Conservation (phyloP, 345 rosid genomes). For the Eucalyptus sideroxylon region DNA sequence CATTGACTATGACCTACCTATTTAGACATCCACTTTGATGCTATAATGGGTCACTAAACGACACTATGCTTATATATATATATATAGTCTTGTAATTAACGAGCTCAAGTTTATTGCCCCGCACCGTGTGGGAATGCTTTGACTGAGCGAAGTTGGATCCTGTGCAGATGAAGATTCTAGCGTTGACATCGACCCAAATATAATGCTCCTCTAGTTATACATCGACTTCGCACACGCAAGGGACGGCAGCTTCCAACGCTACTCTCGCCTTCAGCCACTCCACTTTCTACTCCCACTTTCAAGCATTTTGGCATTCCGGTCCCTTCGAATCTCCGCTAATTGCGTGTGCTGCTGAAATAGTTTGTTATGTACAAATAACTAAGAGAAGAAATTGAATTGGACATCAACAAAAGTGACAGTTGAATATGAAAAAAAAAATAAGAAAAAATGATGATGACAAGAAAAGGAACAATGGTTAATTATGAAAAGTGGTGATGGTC, state of each 20-base stretch:
- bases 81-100: background rate
- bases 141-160: background rate
- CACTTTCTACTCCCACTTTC: background rate
- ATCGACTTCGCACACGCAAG: background rate
- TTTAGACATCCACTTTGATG: background rate
- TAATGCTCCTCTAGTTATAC: background rate
- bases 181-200: background rate
- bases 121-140: background rate
- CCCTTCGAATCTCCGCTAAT: background rate
- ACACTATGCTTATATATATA: background rate
- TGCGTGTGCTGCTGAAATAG: background rate
- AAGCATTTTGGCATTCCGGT: background rate
- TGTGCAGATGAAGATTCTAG: background rate
- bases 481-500: background rate
- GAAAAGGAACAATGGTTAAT: background rate
- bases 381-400: background rate
- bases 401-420: background rate
- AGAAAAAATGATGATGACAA: background rate
- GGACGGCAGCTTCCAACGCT: background rate
- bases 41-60: background rate
- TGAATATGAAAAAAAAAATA: too few relatives aligned
- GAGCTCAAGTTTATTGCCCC: background rate
- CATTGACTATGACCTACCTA: background rate
- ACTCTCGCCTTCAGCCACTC: background rate
- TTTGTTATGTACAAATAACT: background rate